Conservation (phyloP, 2,329 filamentous ascomycete genomes). For the Metarhizium guizhouense region DNA sequence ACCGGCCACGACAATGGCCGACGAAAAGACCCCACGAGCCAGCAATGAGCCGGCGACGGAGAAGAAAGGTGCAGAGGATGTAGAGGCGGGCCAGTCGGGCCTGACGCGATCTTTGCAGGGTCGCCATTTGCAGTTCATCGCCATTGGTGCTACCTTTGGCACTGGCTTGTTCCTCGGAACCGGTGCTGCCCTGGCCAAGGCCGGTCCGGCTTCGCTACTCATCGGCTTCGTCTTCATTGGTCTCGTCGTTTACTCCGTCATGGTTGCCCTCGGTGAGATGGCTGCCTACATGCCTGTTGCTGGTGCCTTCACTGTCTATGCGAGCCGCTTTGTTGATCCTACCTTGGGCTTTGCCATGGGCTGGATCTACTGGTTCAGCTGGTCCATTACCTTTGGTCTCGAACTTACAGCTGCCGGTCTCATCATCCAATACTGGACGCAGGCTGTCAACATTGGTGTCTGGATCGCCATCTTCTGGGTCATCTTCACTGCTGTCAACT, state of each 20-base stretch:
- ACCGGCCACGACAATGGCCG: neutral
- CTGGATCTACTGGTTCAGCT: slow-evolving; percentile 78
- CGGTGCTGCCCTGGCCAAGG: slow-evolving; percentile 50
- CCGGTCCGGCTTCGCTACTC: slow-evolving; percentile 57
- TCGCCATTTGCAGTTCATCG: slow-evolving; percentile 41
- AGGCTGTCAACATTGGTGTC: slow-evolving; percentile 54
- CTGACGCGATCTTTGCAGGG: slow-evolving; percentile 28
- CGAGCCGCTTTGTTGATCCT: slow-evolving; percentile 64
- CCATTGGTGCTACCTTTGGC: slow-evolving; percentile 55
- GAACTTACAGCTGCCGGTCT: slow-evolving; percentile 65
- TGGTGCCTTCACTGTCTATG: slow-evolving; percentile 69
- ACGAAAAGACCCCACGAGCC: slow-evolving; percentile 5
- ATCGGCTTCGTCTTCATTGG: slow-evolving; percentile 64
- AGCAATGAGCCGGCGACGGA: slow-evolving; percentile 3
- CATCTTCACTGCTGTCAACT: slow-evolving; percentile 59
- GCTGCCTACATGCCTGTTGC: slow-evolving; percentile 69
- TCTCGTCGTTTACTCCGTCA: slow-evolving; percentile 65
- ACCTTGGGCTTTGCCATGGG: slow-evolving; percentile 70
- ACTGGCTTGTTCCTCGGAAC: slow-evolving; percentile 66
- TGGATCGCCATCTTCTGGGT: slow-evolving; percentile 69
- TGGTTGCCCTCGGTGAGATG: slow-evolving; percentile 64
- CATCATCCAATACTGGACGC: slow-evolving; percentile 68
- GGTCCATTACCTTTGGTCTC: slow-evolving; percentile 63
- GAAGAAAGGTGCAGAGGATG: slow-evolving; percentile 14
- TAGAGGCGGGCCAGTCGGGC: slow-evolving; percentile 25